Conservation (phyloP, 2,329 filamentous ascomycete species). For the Paecilomyces sp. region DNA sequence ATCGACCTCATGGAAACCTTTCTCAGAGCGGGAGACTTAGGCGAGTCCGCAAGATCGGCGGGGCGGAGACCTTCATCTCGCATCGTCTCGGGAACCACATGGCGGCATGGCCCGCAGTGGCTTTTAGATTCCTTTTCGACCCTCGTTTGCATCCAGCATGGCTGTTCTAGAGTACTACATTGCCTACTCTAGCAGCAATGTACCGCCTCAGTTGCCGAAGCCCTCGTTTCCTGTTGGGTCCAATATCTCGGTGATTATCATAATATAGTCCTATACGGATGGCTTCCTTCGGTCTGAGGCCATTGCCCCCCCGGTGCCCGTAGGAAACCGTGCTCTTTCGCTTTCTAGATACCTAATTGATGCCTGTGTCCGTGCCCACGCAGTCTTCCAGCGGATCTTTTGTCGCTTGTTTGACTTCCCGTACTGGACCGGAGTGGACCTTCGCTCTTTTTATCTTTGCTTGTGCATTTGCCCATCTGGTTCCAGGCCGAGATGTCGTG, state of each 20-base stretch:
- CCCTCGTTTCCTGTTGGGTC: background rate
- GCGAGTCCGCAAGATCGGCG: slow-evolving; percentile 15
- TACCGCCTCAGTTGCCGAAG: background rate
- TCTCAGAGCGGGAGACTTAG: slow-evolving; percentile 31
- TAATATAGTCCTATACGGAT: background rate
- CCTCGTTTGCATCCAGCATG: background rate
- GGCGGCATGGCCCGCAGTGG: background rate
- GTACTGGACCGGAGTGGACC: background rate
- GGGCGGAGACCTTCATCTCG: background rate
- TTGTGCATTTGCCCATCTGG: background rate
- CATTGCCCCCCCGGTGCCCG: background rate
- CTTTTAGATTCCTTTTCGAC: background rate
- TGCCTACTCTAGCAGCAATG: background rate
- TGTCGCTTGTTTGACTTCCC: background rate
- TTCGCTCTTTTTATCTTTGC: background rate
- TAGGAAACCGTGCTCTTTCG: background rate
- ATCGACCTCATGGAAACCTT: slow-evolving; percentile 13
- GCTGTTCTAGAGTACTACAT: background rate
- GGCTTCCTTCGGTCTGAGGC: background rate
- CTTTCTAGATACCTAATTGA: background rate
- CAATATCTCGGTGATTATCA: background rate
- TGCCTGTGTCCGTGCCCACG: background rate
- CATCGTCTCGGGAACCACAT: background rate
- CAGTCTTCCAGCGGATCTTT: background rate
- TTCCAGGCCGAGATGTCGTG: background rate